Base-by-base conservation (phyloP, 2,329 filamentous ascomycete species). In the Chaetomiaceae sp. region DNA sequence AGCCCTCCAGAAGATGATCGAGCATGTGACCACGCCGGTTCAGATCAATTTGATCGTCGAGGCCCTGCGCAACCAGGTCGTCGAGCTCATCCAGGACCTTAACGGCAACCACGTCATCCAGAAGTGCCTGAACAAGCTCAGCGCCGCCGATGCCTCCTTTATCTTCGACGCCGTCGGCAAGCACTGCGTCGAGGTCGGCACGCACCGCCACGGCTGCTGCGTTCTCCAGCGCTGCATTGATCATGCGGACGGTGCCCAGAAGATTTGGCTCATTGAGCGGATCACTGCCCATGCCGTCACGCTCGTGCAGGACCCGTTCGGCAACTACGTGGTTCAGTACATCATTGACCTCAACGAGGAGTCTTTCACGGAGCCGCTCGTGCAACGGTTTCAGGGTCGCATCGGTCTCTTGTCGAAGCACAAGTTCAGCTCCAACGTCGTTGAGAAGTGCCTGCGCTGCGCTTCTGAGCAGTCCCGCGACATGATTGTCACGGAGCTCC, bases 31-130 rank as follows among this genome's bases (percentile, higher is more conserved):
- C 42, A 94, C 88, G 20, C 76, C 82, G 3, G 82, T 86, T 60
- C 93, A 98, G 68, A 86, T 91, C 41, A 76, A 86, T 57, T 84
- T 88, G 56, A 93, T 98, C 64, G 95, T 95, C 55, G 75, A 85
- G 45, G 88, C 93, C 12, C 77, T 98, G 41, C 79, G 83, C 53
- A 77, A 82, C 63, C 82, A 87, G 50, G 93, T 98, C 39, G 93
- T 98, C 17, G 85, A 93, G 58, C 78, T 98, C 45, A 96, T 98
- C 52, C 89, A 98, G 65, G 93, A 98, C 59, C 75, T 98, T 43
- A 98, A 98, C 62, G 93, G 93, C 65, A 98, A 98, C 61, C 93
- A 98, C 61, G 93, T 98, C 60, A 96, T 98, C 55, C 93, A 98
- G 70, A 98, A 98, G 71, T 98, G 93, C 61, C 78, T 98, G 44